Conservation (phyloP, 208 protist genomes). For the Tritrichomonas musculus region DNA sequence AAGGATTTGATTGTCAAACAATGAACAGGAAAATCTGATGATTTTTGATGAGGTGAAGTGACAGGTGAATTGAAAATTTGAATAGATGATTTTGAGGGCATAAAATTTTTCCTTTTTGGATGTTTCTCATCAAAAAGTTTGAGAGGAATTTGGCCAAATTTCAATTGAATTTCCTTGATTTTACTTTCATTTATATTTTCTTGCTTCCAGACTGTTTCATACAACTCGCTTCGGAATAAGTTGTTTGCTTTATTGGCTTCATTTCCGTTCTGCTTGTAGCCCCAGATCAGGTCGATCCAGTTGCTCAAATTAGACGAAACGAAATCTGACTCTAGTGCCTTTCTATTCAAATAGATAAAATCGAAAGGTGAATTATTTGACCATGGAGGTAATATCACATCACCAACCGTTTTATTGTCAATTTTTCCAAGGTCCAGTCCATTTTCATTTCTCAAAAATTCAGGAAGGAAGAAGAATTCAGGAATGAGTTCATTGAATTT, state of each 20-base stretch:
- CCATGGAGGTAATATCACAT: slow-evolving; percentile 6
- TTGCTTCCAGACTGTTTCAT: neutral
- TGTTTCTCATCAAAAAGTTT: neutral
- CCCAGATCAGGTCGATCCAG: neutral
- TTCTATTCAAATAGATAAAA: neutral
- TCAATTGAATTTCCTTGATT: too few species aligned
- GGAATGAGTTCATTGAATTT: slow-evolving; percentile 49
- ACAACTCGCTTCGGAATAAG: neutral
- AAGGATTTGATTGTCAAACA: too few species aligned
- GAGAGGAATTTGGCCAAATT: neutral
- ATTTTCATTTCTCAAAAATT: slow-evolving; percentile 53
- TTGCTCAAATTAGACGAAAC: neutral
- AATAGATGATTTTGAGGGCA: too few species aligned
- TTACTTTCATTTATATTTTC: too few species aligned
- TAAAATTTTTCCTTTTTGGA: neutral
- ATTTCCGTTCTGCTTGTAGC: neutral
- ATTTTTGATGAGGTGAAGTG: too few species aligned
- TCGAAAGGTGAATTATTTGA: neutral
- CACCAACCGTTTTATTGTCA: neutral
- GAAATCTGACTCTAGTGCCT: neutral
- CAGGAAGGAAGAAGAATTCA: slow-evolving; percentile 59
- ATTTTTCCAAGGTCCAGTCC: slow-evolving; percentile 47
- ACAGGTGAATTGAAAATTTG: too few species aligned
- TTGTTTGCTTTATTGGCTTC: neutral
- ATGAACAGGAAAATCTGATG: too few species aligned